Base-by-base conservation (phyloP, 2,329 filamentous ascomycete genomes). In the Coleophoma crateriformis region DNA sequence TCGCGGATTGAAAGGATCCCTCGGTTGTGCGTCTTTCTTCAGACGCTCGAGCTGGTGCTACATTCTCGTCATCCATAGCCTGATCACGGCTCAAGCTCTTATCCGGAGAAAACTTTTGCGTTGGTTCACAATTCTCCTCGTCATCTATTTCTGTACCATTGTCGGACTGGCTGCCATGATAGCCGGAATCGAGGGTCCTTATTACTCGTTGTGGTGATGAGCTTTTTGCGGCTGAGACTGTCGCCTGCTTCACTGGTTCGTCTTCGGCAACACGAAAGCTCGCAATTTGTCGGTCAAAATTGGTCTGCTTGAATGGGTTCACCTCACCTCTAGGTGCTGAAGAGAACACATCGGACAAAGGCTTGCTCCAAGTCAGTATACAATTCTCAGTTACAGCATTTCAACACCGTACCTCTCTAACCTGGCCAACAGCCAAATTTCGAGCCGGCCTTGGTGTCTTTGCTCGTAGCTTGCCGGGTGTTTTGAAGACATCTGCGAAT, bases 401-500 rank as follows among this genome's bases (percentile, higher is more conserved):
- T 5, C 35, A n/a, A 13, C 3, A 13, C 35, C 38, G 38, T 50
- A 34, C 42, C 33, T 33, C 27, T 27, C 27, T 27, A 7, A 27
- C 27, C 8, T 27, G 27, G 27, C 27, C 27, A 27, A 7, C 27
- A 60, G 78, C 76, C 45, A 68, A 69, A 64, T 86, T 90, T 49
- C 83, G 79, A 33, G 73, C 73, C 15, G 87, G 90, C 53, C 85
- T 79, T 39, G 88, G 88, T 27, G 88, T 92, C 71, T 90, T 91
- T 49, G 85, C 88, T 56, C 88, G 84, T 65, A 94, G 70, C 65
- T 90, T 92, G 50, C 88, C 88, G 3, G 89, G 89, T 35, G 89
- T 94, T 66, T 97, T 99, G 74, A 97, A 96, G n/a, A 95, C 84
- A 61, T 97, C 92, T 55, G 89, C 81, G 52, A 97, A 85, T 66